phyloP scores from a whole-genome alignment of 2,329 filamentous ascomycete species.

The Fusarium annulatum region DNA sequence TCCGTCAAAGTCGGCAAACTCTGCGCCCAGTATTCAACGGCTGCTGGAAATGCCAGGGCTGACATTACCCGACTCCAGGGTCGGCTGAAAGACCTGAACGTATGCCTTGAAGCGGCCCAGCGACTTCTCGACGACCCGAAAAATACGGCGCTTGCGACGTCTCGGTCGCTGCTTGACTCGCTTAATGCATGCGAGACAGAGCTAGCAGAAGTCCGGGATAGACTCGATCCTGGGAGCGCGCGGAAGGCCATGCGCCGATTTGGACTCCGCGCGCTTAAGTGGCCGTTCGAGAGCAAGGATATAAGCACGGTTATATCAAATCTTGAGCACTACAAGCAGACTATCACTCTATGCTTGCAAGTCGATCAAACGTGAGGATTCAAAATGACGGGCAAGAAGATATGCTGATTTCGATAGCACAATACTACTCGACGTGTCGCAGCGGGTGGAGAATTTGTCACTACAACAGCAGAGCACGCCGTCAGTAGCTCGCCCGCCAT shows the following conservation, averaged over 20 bases:
- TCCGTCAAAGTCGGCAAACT: background rate
- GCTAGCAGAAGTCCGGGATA: rapidly evolving
- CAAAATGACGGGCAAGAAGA: too few relatives aligned
- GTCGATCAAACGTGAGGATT: background rate
- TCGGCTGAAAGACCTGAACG: background rate
- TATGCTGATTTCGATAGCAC: background rate
- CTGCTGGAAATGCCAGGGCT: background rate
- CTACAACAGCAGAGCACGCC: rapidly evolving
- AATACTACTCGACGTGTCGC: background rate
- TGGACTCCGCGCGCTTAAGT: background rate
- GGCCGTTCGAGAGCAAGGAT: background rate
- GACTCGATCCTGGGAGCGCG: background rate
- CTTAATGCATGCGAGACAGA: background rate
- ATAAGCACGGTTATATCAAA: background rate
- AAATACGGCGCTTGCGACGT: background rate
- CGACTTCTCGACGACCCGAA: background rate
- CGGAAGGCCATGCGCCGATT: background rate
- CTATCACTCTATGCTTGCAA: background rate
- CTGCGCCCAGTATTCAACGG: background rate
- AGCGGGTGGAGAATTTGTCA: background rate
- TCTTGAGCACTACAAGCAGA: background rate
- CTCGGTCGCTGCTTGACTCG: background rate
- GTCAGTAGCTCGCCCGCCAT: rapidly evolving
- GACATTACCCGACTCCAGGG: background rate
- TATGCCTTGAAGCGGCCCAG: background rate